Base-by-base conservation (phyloP, 2,329 filamentous ascomycete genomes). In the Aspergillus sp. region DNA sequence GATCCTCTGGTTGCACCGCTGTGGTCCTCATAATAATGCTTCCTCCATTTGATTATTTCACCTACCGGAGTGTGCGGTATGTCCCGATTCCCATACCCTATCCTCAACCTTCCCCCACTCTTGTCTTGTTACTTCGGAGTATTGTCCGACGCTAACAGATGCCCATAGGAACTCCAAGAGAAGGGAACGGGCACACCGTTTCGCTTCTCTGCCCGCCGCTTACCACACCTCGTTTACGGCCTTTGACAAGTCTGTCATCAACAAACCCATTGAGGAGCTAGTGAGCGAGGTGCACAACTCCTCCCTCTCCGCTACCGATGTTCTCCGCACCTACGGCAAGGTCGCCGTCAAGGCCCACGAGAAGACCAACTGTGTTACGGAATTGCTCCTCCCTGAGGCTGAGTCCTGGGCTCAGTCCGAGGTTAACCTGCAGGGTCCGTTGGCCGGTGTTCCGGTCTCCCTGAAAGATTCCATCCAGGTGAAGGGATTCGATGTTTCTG, bases 331-430 rank as follows among this genome's bases (percentile, higher is more conserved):
- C 10, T 97, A 97, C 69, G 88, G 88, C 64, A 96, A 95, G 71
- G 86, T 93, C 17, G 88, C 92, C 0, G 69, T 96, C 48, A 87
- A 86, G 65, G 92, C 91, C 1, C 93, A 97, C 32, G 81, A 87
- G 57, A 88, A 88, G 73, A 96, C 91, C 2, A 97, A 97, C 70
- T 95, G 90, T 66, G 74, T 95, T 11, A 97, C 93, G 0, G 92
- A 97, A 73, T 78, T 97, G 51, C 83, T 97, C 76, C 81, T 97
- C 34, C 79, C 83, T 0, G 86, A 87, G 50, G 90, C 91, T 0
- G 89, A 96, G 71, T 72, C 77, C 49, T 96, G 91, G 90, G 69
- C 78, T 13, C 72, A 79, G 23, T 78, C 76, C 19, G 76, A 80
- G 13, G 73, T 86, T 67, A 91, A 96, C 67, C 74, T 93, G 29